Conservation (phyloP, 1,139 yeast genomes). For the Zygosaccharomyces pseudobailii region DNA sequence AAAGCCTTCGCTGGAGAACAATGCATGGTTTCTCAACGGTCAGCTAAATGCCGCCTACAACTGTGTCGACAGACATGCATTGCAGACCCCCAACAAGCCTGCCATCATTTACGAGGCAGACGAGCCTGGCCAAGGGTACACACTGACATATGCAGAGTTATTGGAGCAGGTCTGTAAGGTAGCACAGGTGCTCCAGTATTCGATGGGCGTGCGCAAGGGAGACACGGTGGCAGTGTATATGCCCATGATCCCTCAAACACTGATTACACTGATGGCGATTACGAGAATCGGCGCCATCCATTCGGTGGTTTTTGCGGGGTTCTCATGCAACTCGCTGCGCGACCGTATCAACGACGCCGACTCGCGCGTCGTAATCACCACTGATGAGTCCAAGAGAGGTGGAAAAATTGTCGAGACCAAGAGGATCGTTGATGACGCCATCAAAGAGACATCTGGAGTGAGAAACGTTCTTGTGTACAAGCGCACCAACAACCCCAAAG, state of each 20-base stretch:
- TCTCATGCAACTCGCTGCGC: slow-evolving; percentile 66
- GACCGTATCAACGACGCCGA: slow-evolving; percentile 78
- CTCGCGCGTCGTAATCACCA: slow-evolving; percentile 67
- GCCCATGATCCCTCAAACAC: slow-evolving; percentile 84
- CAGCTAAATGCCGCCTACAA: slow-evolving; percentile 73
- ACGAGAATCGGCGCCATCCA: slow-evolving; percentile 77
- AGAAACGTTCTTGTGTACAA: slow-evolving; percentile 64
- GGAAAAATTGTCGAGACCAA: slow-evolving; percentile 80
- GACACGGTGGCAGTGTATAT: slow-evolving; percentile 82
- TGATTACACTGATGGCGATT: slow-evolving; percentile 68
- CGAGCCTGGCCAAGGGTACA: slow-evolving; percentile 61
- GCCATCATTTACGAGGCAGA: slow-evolving; percentile 83
- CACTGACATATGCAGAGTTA: slow-evolving; percentile 65
- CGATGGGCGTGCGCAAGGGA: slow-evolving; percentile 69
- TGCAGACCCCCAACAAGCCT: slow-evolving; percentile 60
- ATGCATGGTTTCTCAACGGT: slow-evolving; percentile 77
- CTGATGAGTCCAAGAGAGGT: slow-evolving; percentile 79
- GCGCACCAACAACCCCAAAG: slow-evolving; percentile 65
- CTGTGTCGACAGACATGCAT: slow-evolving; percentile 77
- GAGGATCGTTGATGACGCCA: slow-evolving; percentile 77
- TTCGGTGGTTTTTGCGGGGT: slow-evolving; percentile 82
- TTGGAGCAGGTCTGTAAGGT: slow-evolving; percentile 64
- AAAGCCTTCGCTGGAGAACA: slow-evolving; percentile 51
- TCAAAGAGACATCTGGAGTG: slow-evolving; percentile 64
- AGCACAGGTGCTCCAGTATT: slow-evolving; percentile 58